Base-by-base conservation (phyloP, 106 monocot species). In the Gastrodia elata region DNA sequence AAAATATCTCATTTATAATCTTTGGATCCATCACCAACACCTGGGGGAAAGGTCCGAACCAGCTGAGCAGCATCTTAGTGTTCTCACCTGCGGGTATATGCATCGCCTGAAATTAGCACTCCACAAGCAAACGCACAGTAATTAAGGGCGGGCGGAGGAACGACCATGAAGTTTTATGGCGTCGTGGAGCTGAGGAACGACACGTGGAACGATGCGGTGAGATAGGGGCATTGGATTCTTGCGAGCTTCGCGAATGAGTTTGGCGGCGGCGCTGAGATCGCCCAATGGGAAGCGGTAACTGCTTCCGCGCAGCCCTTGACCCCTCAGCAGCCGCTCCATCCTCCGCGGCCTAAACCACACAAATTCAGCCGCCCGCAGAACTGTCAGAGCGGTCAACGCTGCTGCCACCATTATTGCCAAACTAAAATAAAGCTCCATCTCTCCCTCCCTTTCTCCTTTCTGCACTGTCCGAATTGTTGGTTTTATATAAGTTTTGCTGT, bases 11-110 rank as follows among this genome's bases (percentile, higher is more conserved):
- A 30, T 74, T 77, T 20, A 91, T 71, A 57, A 84, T 13, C 65
- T 88, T 83, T 8, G 87, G 94, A 67, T 94, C 84, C 42, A 68
- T 82, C 26, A 94, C 77, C 30, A 35, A 77, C 33, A 94, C 84
- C 65, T 85, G 80, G 0, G 94, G 94, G 14, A 43, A 10, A 2
- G 87, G 70, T 1, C 90, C 87, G 38, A 82, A 56, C 94, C 94
- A 94, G 8, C 79, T 83, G 49, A 87, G 4, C 71, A 85, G 0
- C 74, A 67, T 49, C 86, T 85, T 44, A 44, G 16, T 44, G 9
- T 44, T 44, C 10, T 44, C 16, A 52, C 18, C 20, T 52, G 14
- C 0, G 14, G 8, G 8, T 8, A 42, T 42, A 42, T 9, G 14
- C 14, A 42, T 42, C 42, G 11, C 42, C 1, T 52, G 1, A 52